Percentiles rank a stretch among this genome's conserved stretches.
Evolutionary conservation across 2,329 filamentous ascomycete species (phyloP).

Genomic region (Monosporascus sp.): DNA sequence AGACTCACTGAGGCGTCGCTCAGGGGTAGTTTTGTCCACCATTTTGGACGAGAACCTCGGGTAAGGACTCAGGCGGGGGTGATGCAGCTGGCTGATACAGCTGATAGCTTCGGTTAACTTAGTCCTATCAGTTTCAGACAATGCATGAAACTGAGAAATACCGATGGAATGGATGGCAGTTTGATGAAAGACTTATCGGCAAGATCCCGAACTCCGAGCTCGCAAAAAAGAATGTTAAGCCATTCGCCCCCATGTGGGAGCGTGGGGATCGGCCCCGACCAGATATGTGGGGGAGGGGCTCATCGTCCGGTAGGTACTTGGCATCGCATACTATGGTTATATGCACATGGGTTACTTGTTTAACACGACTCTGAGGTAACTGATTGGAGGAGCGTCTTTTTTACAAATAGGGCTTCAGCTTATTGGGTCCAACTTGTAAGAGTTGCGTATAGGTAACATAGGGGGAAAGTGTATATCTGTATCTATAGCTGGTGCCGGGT

Average conservation of each 20-base stretch:
- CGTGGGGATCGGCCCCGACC: no score
- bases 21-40: constrained; percentile 12
- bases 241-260: background rate
- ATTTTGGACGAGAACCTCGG: constrained; percentile 13
- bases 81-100: background rate
- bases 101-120: background rate
- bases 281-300: no score
- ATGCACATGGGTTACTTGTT: no score
- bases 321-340: no score
- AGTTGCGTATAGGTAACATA: no score
- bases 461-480: no score
- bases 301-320: no score
- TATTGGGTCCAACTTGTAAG: no score
- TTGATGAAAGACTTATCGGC: background rate
- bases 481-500: no score
- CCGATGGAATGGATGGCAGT: background rate
- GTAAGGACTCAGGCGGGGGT: background rate
- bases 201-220: background rate
- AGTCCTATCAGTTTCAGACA: background rate
- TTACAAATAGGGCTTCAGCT: no score
- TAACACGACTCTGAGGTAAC: no score
- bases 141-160: background rate
- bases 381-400: no score
- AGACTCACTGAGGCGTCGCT: constrained; percentile 20
- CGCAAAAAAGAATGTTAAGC: background rate